Percentiles rank a stretch among this genome's conserved stretches.
Evolutionary conservation across 192 early-diverging fungal genomes (phyloP).

Genomic region (Coemansia sp.): DNA sequence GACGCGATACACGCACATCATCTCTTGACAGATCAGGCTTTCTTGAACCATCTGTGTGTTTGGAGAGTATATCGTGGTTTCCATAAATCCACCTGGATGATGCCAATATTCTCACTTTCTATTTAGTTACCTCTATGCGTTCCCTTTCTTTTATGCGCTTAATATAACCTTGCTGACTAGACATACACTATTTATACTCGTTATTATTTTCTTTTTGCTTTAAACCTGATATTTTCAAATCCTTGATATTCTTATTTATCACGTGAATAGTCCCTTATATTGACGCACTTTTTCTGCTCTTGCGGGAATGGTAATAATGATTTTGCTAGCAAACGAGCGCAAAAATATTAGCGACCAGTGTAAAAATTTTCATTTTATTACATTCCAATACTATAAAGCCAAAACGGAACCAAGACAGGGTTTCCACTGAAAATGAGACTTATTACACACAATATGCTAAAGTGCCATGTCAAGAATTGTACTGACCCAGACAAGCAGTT

Average conservation of each 20-base stretch:
- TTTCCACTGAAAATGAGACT: slow-evolving; percentile 65
- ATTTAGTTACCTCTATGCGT: too few species aligned
- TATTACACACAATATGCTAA: slow-evolving; percentile 98
- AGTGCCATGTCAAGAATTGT: slow-evolving; percentile 97
- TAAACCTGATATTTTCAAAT: background rate
- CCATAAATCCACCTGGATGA: too few species aligned
- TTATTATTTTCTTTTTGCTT: too few species aligned
- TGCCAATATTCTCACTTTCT: too few species aligned
- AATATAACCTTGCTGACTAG: too few species aligned
- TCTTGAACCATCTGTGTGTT: too few species aligned
- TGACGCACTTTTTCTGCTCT: background rate
- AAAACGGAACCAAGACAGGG: background rate
- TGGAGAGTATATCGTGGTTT: too few species aligned
- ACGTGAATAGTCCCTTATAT: background rate
- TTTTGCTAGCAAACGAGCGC: background rate
- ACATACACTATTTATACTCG: too few species aligned
- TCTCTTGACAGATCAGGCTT: too few species aligned
- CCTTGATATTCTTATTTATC: background rate
- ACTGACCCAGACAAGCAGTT: slow-evolving; percentile 77
- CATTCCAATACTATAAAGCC: background rate
- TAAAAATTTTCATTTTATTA: slow-evolving; percentile 7
- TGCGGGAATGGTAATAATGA: background rate
- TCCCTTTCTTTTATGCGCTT: too few species aligned
- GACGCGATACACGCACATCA: too few species aligned
- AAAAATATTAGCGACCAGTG: slow-evolving; percentile 3